These are phyloP conservation scores for Dendrobium chrysotoxum DNA, from an alignment of 106 monocot genomes.

Conservation along the genomic window DNA sequence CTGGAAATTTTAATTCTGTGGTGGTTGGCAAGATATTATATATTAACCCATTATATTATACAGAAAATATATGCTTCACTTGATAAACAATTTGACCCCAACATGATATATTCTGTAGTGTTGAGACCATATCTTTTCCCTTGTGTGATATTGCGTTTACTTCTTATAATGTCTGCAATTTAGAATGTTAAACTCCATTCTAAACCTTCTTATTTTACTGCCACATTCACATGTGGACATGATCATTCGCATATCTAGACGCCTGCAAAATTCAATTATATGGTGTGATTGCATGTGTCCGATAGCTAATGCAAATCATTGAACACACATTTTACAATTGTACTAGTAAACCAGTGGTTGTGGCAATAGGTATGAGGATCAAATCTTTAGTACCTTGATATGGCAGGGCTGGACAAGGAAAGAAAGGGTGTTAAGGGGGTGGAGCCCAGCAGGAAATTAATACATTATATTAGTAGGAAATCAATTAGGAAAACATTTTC, in stretches of 20 bases:
- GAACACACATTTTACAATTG: too few relatives aligned
- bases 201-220: background rate
- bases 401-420: too few relatives aligned
- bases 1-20: background rate
- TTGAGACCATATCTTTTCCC: background rate
- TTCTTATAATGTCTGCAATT: background rate
- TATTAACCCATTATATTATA: background rate
- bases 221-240: background rate
- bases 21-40: background rate
- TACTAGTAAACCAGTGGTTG: too few relatives aligned
- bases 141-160: background rate
- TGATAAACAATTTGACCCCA: background rate
- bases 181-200: background rate
- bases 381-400: too few relatives aligned
- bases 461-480: too few relatives aligned
- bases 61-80: background rate
- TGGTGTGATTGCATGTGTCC: background rate
- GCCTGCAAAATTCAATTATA: background rate
- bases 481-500: too few relatives aligned
- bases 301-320: background rate
- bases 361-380: too few relatives aligned
- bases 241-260: background rate
- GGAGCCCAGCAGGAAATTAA: too few relatives aligned
- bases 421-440: too few relatives aligned
- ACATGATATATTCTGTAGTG: background rate